phyloP scores from a whole-genome alignment of 179 eudicot genomes.

The Amaranthus tricolor region DNA sequence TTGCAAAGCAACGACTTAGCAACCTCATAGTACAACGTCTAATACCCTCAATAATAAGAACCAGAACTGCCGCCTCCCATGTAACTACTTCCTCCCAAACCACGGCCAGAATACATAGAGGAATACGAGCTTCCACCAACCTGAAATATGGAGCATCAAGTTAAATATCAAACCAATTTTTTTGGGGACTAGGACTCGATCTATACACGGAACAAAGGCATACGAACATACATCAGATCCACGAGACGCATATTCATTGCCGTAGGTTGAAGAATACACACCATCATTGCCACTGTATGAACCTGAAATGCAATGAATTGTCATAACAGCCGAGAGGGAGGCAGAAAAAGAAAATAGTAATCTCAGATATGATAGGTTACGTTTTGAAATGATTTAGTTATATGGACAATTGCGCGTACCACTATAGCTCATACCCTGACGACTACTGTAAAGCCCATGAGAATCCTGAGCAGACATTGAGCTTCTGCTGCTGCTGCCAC shows the following conservation, averaged over 20 bases:
- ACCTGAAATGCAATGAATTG: slow-evolving; percentile 37
- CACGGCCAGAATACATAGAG: slow-evolving; percentile 72
- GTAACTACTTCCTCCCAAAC: slow-evolving; percentile 62
- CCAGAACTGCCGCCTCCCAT: slow-evolving; percentile 84
- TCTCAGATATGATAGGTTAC: too few species aligned
- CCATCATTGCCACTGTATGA: slow-evolving; percentile 69
- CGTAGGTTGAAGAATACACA: slow-evolving; percentile 74
- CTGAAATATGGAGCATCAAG: slow-evolving; percentile 33
- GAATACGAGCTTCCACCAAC: slow-evolving; percentile 87
- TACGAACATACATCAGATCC: slow-evolving; percentile 69
- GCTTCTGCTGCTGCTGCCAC: slow-evolving; percentile 60
- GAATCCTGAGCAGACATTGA: slow-evolving; percentile 70
- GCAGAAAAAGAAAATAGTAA: neutral
- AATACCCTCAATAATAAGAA: slow-evolving; percentile 79
- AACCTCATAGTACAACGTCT: neutral
- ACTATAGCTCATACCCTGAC: slow-evolving; percentile 74
- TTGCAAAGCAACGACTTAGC: neutral
- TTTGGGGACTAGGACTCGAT: neutral
- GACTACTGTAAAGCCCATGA: slow-evolving; percentile 74
- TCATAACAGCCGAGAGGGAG: neutral
- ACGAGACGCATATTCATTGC: slow-evolving; percentile 74
- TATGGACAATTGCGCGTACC: slow-evolving; percentile 35
- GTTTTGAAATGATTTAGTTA: neutral
- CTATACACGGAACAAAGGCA: neutral
- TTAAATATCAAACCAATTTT: neutral